These are phyloP conservation scores for Clarireedia homoeocarpa DNA, from an alignment of 2,329 filamentous ascomycete genomes.

Conservation along the genomic window DNA sequence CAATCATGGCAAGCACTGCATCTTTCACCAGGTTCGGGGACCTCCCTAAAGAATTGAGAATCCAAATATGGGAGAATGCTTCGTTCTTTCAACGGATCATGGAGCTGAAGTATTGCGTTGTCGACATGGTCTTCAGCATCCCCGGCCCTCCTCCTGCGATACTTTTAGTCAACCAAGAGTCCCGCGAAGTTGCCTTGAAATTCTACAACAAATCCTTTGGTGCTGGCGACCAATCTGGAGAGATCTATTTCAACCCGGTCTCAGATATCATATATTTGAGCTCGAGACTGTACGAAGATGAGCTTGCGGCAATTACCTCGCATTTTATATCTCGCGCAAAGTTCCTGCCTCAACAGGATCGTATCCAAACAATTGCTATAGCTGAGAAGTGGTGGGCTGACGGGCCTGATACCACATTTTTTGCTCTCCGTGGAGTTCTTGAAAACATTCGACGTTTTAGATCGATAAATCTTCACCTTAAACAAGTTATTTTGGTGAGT, in stretches of 20 bases:
- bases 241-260: constrained; percentile 10
- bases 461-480: background rate
- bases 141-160: constrained; percentile 3
- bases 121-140: background rate
- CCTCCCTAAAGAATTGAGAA: background rate
- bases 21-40: background rate
- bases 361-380: constrained; percentile 6
- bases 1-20: background rate
- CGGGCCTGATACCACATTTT: background rate
- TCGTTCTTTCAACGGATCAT: background rate
- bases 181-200: constrained; percentile 1
- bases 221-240: background rate
- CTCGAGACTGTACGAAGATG: constrained; percentile 6
- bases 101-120: constrained; percentile 4
- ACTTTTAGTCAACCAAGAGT: constrained; percentile 10
- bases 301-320: constrained; percentile 4
- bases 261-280: constrained; percentile 9
- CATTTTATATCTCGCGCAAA: background rate
- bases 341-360: constrained; percentile 1
- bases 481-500: background rate
- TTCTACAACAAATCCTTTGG: constrained; percentile 8
- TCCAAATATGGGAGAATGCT: background rate
- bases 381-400: background rate
- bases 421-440: background rate
- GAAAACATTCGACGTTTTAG: constrained; percentile 1